Base-by-base conservation (phyloP, 495 filamentous ascomycete genomes). In the Penicillium argentinense region DNA sequence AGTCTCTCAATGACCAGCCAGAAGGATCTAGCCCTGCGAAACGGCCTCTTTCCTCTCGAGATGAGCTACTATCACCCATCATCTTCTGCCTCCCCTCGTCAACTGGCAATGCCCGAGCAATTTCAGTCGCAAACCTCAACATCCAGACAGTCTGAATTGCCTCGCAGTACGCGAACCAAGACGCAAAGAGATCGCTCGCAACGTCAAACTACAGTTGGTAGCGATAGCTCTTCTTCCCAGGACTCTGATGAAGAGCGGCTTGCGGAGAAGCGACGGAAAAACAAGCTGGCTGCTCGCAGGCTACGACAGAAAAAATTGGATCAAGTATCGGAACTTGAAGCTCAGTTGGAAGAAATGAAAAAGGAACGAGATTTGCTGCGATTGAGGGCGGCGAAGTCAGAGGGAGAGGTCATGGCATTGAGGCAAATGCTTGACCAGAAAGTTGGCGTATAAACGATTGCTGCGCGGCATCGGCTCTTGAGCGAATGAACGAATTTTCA, bases 231-330 rank as follows among this genome's bases (percentile, higher is more conserved):
- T 34, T 48, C 45, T 9, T 48, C 37, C 12, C 45, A 48, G 25
- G 45, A 48, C 13, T 48, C 45, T 4, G 51, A 39, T 61, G 42
- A 23, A 30, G 36, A 23, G 11, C 27, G 34, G 14, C 11, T 51
- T 6, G 27, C 22, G 12, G 49, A 44, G 22, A 45, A 36, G 26
- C 40, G 36, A 12, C 42, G 36, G 23, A 27, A 39, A 39, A 48
- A 48, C 23, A 48, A 48, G 18, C 17, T 48, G 1, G 45, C 37
- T 34, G 45, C 45, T 26, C 45, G 45, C 24, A 41, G 22, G 13
- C 18, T 48, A 25, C 45, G 45, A 4, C 45, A 48, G 14, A 48
- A 41, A 22, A 48, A 34, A 11, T 26, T 34, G 29, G 37, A 48
- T 34, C 45, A 41, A 8, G 30, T 48, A 14, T 40, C 37, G 12